Evolutionary conservation across 176 grass and related monocot species (phyloP).

Genomic region (Metroxylon sagu): DNA sequence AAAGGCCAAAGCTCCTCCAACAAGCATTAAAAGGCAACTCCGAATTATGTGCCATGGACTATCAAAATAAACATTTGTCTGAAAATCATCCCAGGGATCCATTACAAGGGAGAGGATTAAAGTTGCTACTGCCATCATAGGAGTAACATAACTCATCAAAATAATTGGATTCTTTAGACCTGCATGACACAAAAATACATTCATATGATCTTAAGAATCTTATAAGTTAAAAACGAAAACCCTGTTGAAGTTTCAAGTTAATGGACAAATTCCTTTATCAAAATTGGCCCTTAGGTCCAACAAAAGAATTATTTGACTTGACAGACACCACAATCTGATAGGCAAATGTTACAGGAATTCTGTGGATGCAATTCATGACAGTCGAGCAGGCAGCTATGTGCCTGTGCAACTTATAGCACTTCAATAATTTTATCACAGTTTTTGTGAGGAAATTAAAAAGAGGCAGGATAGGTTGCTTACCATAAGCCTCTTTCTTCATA

Average conservation of each 20-base stretch:
- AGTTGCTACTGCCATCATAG: slow-evolving; percentile 84
- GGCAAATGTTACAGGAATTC: too few species aligned
- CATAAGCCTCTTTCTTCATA: slow-evolving; percentile 53
- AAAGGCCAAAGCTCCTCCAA: slow-evolving; percentile 82
- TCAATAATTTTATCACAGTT: not conserved
- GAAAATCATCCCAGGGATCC: slow-evolving; percentile 93
- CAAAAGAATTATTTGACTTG: too few species aligned
- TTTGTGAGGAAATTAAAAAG: not conserved
- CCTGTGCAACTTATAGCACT: too few species aligned
- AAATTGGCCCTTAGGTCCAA: too few species aligned
- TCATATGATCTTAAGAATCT: slow-evolving; percentile 18
- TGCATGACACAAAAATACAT: slow-evolving; percentile 31
- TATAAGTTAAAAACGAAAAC: too few species aligned
- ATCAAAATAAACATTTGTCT: slow-evolving; percentile 80
- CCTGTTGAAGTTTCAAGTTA: too few species aligned
- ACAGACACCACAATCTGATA: too few species aligned
- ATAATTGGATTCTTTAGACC: slow-evolving; percentile 96
- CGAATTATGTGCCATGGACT: slow-evolving; percentile 63
- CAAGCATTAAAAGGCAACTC: slow-evolving; percentile 89
- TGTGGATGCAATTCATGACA: too few species aligned
- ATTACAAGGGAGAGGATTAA: slow-evolving; percentile 80
- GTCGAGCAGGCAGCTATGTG: too few species aligned
- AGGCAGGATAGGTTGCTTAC: slow-evolving; percentile 18
- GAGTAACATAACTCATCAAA: slow-evolving; percentile 91
- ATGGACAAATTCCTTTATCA: too few species aligned